Percentiles rank a stretch among this genome's conserved stretches.
phyloP scores from a whole-genome alignment of 202 grass and related monocot genomes.

The Brachypodium distachyon region DNA sequence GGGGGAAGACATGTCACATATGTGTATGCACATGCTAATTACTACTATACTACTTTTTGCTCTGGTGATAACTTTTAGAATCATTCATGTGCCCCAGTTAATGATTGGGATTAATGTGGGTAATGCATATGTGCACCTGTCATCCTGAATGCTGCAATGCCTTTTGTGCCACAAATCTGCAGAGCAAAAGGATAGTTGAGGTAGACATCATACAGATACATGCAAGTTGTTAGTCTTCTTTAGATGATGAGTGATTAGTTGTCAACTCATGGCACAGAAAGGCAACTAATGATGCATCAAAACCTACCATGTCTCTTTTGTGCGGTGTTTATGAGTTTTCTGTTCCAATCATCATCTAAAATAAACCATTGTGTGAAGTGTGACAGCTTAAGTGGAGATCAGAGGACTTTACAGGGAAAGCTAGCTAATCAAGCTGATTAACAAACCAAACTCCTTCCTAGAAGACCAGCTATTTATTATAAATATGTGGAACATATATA shows the following conservation, averaged over 20 bases:
- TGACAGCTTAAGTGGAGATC: not conserved
- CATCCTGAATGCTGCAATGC: not conserved
- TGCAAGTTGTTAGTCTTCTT: not conserved
- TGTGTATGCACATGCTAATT: too few species aligned
- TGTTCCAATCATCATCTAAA: slow-evolving; percentile 9
- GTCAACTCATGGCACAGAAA: not conserved
- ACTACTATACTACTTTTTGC: not conserved
- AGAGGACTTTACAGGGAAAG: slow-evolving; percentile 4
- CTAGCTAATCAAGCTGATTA: not conserved
- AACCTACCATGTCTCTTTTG: not conserved
- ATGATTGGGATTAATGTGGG: not conserved
- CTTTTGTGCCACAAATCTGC: not conserved
- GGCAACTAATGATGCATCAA: not conserved
- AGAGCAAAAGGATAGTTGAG: not conserved
- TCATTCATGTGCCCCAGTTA: not conserved
- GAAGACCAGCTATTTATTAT: not conserved
- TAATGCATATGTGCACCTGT: not conserved
- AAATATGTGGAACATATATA: not conserved
- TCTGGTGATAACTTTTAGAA: not conserved
- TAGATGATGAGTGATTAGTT: not conserved
- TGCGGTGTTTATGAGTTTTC: not conserved
- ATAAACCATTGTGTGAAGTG: not conserved
- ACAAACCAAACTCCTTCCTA: not conserved
- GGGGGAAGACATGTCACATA: too few species aligned
- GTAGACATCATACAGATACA: not conserved